Conservation (phyloP, 2,329 filamentous ascomycete genomes). For the Cladosporium phlei region DNA sequence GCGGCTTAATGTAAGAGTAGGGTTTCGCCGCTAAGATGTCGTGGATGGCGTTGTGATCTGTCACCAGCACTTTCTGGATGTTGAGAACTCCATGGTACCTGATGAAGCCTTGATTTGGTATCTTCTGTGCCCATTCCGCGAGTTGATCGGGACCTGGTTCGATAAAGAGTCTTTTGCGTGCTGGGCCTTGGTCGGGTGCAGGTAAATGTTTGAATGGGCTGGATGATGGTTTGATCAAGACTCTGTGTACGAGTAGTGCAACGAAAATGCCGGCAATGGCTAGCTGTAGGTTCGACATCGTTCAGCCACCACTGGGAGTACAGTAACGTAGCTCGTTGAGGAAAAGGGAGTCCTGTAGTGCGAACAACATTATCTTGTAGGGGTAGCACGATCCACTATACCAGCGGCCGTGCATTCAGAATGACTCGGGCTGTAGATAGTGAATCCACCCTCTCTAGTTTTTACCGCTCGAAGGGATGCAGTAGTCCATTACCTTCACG, state of each 20-base stretch:
- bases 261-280: neutral
- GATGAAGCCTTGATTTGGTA: constrained; percentile 15
- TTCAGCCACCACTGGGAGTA: no score
- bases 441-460: no score
- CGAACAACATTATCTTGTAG: no score
- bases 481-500: no score
- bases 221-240: constrained; percentile 1
- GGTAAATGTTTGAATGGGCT: neutral
- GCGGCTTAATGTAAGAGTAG: constrained; percentile 8
- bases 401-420: no score
- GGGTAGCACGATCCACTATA: no score
- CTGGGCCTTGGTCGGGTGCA: constrained; percentile 1
- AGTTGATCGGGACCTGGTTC: neutral
- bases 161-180: neutral
- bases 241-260: neutral
- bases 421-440: no score
- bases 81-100: constrained; percentile 14
- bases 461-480: no score
- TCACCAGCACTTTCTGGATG: constrained; percentile 11
- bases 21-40: constrained; percentile 7
- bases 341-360: no score
- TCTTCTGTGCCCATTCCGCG: neutral
- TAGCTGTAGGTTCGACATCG: neutral
- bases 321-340: no score
- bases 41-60: constrained; percentile 3